Evolutionary conservation across 1,284 basidiomycete genomes (phyloP).

Genomic region (Exobasidium cylindrosporum): DNA sequence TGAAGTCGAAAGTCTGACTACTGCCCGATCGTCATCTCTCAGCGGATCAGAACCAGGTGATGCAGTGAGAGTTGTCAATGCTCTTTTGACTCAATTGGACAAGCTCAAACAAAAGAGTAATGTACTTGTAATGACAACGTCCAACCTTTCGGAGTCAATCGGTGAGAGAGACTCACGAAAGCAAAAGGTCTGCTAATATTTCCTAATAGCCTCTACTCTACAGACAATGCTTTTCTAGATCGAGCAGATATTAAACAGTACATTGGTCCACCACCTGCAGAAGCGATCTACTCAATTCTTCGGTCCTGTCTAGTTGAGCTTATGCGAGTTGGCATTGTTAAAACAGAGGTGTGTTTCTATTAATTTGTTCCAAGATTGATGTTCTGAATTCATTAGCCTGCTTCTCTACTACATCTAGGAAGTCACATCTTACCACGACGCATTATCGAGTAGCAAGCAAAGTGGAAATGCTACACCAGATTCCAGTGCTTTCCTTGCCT

Average conservation of each 20-base stretch:
- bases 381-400: too few relatives aligned
- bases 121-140: constrained; percentile 92
- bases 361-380: too few relatives aligned
- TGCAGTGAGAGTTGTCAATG: constrained; percentile 93
- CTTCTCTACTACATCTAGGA: too few relatives aligned
- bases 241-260: constrained; percentile 96
- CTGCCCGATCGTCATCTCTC: constrained; percentile 88
- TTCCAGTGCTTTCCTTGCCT: neutral
- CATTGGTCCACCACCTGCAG: constrained; percentile 79
- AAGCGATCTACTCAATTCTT: constrained; percentile 93
- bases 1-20: constrained; percentile 93
- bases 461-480: neutral
- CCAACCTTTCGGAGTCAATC: constrained; percentile 89
- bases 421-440: neutral
- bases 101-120: constrained; percentile 89
- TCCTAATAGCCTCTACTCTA: too few relatives aligned
- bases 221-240: constrained; percentile 92
- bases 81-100: constrained; percentile 88
- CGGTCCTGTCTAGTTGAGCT: constrained; percentile 78
- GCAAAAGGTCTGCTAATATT: too few relatives aligned
- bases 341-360: neutral
- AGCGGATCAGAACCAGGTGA: constrained; percentile 91
- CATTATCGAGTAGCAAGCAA: too few relatives aligned
- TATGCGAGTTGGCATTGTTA: constrained; percentile 66
- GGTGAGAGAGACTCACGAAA: constrained; percentile 60